Percentiles rank a stretch among this genome's conserved stretches.
These are phyloP conservation scores for Trebouxia sp. DNA, from an alignment of 139 green algal species.

Conservation along the genomic window DNA sequence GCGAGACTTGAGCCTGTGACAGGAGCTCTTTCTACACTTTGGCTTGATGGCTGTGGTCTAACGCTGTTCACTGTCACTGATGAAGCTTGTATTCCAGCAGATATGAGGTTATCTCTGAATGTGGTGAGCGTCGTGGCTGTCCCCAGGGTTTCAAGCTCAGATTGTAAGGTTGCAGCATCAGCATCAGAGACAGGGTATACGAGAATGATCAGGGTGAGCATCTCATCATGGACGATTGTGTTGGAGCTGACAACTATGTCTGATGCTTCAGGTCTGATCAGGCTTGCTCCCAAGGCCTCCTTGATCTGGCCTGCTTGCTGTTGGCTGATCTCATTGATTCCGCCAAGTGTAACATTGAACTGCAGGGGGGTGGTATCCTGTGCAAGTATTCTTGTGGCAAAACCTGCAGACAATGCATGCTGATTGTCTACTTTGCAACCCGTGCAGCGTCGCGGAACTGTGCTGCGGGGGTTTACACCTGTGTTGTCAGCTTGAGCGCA, in stretches of 20 bases:
- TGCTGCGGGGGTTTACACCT: background rate
- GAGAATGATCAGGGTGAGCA: background rate
- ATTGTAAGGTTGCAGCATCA: background rate
- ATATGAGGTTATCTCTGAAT: background rate
- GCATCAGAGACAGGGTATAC: conserved; percentile 11
- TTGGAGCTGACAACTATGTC: background rate
- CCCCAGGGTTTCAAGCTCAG: background rate
- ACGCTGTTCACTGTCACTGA: background rate
- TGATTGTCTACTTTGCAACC: too few species aligned
- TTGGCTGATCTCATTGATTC: background rate
- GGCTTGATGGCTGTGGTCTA: background rate
- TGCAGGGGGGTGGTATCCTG: conserved; percentile 6
- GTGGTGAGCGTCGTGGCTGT: background rate
- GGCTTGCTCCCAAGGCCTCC: background rate
- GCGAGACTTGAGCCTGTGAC: conserved; percentile 2
- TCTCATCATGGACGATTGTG: background rate
- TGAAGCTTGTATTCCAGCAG: background rate
- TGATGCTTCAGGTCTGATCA: background rate
- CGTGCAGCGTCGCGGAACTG: background rate
- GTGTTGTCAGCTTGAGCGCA: background rate
- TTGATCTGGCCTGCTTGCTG: background rate
- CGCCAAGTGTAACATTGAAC: background rate
- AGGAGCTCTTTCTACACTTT: background rate
- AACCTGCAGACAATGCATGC: background rate
- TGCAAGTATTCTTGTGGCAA: background rate